Percentiles rank a stretch among this genome's conserved stretches.
phyloP scores from a whole-genome alignment of 2,329 filamentous ascomycete genomes.

The Ustulina deusta region DNA sequence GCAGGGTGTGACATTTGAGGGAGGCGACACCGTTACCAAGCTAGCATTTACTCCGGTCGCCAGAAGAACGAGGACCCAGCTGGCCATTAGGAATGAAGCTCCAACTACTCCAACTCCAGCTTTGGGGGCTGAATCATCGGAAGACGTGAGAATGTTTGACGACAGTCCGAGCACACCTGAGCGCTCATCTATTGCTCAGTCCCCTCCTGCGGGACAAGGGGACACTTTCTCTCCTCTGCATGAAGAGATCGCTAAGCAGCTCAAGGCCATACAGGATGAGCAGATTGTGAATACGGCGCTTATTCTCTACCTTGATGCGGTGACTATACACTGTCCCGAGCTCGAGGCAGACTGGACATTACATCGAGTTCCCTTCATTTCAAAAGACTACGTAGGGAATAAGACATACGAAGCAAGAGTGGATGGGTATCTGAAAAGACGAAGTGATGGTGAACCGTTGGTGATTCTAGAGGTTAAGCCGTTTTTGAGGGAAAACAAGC shows the following conservation, averaged over 20 bases:
- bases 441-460: neutral
- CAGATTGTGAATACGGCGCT: conserved; percentile 31
- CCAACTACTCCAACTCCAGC: neutral
- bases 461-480: conserved; percentile 20
- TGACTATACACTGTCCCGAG: conserved; percentile 7
- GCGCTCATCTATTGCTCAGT: neutral
- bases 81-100: neutral
- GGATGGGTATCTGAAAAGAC: conserved; percentile 15
- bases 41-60: conserved; percentile 5
- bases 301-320: conserved; percentile 23
- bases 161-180: neutral
- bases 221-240: neutral
- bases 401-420: conserved; percentile 29
- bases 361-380: neutral
- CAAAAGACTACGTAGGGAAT: neutral
- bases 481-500: neutral
- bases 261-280: conserved; percentile 17
- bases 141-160: too few relatives aligned
- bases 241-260: neutral
- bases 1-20: too few relatives aligned
- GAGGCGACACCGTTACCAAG: neutral
- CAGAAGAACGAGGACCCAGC: neutral
- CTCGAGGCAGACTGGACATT: conserved; percentile 17
- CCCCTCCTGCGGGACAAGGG: neutral
- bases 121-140: too few relatives aligned